phyloP scores from a whole-genome alignment of 495 filamentous ascomycete species.

The Penicillium diatomitis region DNA sequence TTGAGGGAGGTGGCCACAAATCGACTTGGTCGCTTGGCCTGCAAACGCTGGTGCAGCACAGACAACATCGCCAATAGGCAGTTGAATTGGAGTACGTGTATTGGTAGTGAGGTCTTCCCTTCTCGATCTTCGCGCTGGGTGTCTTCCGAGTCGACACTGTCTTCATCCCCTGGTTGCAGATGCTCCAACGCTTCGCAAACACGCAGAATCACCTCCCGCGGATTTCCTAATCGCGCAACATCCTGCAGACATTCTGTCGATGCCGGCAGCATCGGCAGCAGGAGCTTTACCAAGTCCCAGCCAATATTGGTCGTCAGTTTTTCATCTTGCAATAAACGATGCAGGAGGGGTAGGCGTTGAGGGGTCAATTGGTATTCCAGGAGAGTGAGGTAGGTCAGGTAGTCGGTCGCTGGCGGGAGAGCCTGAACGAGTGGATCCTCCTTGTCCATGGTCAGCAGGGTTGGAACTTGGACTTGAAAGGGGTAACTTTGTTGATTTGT shows the following conservation, averaged over 20 bases:
- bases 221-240: slow-evolving; percentile 78
- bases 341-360: slow-evolving; percentile 66
- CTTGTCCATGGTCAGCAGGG: slow-evolving; percentile 4
- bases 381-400: slow-evolving; percentile 80
- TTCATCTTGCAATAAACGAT: slow-evolving; percentile 73
- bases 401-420: slow-evolving; percentile 65
- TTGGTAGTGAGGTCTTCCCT: slow-evolving; percentile 12
- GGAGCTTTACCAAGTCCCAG: slow-evolving; percentile 86
- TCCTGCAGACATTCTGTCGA: slow-evolving; percentile 67
- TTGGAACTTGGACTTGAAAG: slow-evolving; percentile 1
- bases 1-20: slow-evolving; percentile 87
- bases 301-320: slow-evolving; percentile 83
- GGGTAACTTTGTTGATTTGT: slow-evolving; percentile 2
- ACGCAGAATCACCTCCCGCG: slow-evolving; percentile 86
- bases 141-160: slow-evolving; percentile 36
- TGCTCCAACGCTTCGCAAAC: slow-evolving; percentile 63
- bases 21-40: slow-evolving; percentile 82
- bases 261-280: slow-evolving; percentile 65
- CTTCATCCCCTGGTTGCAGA: slow-evolving; percentile 46
- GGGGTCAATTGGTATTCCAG: slow-evolving; percentile 74
- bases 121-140: slow-evolving; percentile 29
- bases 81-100: slow-evolving; percentile 53
- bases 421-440: slow-evolving; percentile 39
- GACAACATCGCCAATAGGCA: slow-evolving; percentile 70
- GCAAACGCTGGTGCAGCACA: slow-evolving; percentile 78